Conservation (phyloP, 345 rosid genomes). For the Arabidopsis suecica region DNA sequence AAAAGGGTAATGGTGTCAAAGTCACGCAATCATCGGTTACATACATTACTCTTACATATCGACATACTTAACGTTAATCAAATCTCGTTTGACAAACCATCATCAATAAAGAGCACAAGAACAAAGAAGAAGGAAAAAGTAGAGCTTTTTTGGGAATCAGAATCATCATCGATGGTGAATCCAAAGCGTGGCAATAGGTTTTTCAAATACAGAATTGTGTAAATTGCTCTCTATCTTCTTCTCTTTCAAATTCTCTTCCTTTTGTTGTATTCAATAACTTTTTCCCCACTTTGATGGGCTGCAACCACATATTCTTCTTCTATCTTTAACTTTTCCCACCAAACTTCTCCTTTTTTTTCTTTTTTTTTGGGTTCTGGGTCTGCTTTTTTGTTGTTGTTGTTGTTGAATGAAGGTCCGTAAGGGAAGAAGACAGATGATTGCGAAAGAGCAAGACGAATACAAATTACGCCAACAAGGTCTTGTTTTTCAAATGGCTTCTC, state of each 20-base stretch:
- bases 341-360: not conserved
- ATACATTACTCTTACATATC: too few relatives aligned
- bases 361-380: not conserved
- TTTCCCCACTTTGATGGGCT: conserved; percentile 34
- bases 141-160: conserved; percentile 7
- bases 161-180: conserved; percentile 67
- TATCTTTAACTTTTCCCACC: conserved; percentile 31
- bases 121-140: not conserved
- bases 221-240: conserved; percentile 4
- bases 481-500: conserved; percentile 68
- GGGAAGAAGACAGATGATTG: conserved; percentile 61
- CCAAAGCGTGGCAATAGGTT: conserved; percentile 63
- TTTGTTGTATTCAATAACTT: not conserved
- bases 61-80: conserved; percentile 26
- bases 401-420: conserved; percentile 33
- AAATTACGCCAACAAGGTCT: conserved; percentile 40
- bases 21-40: conserved; percentile 21
- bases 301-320: conserved; percentile 47
- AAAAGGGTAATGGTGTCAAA: conserved; percentile 5
- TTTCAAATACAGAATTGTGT: conserved; percentile 69
- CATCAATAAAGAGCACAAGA: not conserved
- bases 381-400: not conserved
- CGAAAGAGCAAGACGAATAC: conserved; percentile 59
- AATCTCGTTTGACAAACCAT: conserved; percentile 17
- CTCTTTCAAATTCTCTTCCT: conserved; percentile 30